Base-by-base conservation (phyloP, 2,329 filamentous ascomycete species). In the Diaporthe ampelina region DNA sequence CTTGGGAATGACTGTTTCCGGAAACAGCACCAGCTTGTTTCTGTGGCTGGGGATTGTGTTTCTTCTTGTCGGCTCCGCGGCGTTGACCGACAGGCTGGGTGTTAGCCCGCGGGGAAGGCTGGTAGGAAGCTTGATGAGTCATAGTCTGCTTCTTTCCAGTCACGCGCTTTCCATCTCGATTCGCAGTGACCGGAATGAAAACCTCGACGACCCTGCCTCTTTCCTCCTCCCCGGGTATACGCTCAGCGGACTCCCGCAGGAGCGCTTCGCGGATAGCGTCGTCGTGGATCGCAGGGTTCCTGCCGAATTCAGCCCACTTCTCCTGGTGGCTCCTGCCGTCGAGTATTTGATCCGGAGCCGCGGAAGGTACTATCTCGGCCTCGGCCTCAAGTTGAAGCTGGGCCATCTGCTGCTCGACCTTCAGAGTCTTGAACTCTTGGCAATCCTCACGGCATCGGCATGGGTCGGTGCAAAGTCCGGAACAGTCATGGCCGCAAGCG, bases 401-500 rank as follows among this genome's bases (percentile, higher is more conserved):
- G 19, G 61, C 70, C 26, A 70, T 19, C 19, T 61, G 70, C 21
- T 26, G 21, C 29, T 48, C 32, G 19, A 52, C 7, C 17, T 45
- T 59, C 1, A 61, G 5, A 7, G 45, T 13, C 48, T 35, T 45
- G 70, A 24, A 73, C 17, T 65, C 15, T 15, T 17, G 40, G 32
- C 74, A 75, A 7, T 73, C 43, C 35, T 73, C 40, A 10, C 54
- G 32, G 56, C 74, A 76, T 3, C 24, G 58, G 45, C 74, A 76
- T 17, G 56, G 54, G 29, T 76, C 74, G 67, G 77, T 76, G 70
- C 80, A 81, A 9, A 52, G 63, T 5, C 63, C 75, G 15, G 77
- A 70, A 45, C 80, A 80, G 8, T 75, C 77, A 57, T 81, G 79
- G 0, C 79, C 77, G 56, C 79, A 80, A 0, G 24, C 29, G 8